These are phyloP conservation scores for Pseudogymnoascus sp. DNA, from an alignment of 2,329 filamentous ascomycete species.

Conservation along the genomic window DNA sequence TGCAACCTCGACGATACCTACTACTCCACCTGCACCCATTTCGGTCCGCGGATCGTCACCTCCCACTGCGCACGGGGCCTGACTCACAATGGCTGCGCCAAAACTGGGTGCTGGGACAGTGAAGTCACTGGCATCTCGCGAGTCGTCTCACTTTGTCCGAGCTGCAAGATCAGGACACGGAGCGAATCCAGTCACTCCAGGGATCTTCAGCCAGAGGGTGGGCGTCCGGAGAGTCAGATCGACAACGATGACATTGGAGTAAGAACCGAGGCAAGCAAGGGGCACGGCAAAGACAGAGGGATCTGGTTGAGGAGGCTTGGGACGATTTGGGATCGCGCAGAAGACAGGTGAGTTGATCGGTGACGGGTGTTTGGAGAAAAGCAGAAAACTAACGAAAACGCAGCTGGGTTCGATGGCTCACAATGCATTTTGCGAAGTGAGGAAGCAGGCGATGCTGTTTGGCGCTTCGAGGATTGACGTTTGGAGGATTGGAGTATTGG, in stretches of 20 bases:
- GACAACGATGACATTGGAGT: not conserved
- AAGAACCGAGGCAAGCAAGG: slow-evolving; percentile 2
- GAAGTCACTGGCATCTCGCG: not conserved
- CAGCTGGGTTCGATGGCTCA: not conserved
- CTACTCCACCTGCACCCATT: not conserved
- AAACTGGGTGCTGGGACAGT: not conserved
- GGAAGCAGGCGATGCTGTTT: not conserved
- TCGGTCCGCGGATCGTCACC: not conserved
- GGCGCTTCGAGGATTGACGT: not conserved
- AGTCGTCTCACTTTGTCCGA: not conserved
- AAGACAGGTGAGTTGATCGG: not conserved
- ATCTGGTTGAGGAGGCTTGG: slow-evolving; percentile 2
- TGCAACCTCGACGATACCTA: slow-evolving; percentile 1
- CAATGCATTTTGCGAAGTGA: not conserved
- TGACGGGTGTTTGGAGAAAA: not conserved
- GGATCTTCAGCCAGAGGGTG: not conserved
- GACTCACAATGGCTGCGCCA: not conserved
- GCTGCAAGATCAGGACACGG: not conserved
- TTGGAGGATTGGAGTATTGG: not conserved
- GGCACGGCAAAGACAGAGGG: not conserved
- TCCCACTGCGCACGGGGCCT: not conserved
- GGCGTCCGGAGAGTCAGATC: not conserved
- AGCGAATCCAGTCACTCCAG: not conserved
- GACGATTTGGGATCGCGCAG: not conserved
- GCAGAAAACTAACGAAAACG: not conserved